Percentiles rank a stretch among this genome's conserved stretches.
Evolutionary conservation across 2,329 filamentous ascomycete genomes (phyloP).

Genomic region (Sarocladium brachiariae): DNA sequence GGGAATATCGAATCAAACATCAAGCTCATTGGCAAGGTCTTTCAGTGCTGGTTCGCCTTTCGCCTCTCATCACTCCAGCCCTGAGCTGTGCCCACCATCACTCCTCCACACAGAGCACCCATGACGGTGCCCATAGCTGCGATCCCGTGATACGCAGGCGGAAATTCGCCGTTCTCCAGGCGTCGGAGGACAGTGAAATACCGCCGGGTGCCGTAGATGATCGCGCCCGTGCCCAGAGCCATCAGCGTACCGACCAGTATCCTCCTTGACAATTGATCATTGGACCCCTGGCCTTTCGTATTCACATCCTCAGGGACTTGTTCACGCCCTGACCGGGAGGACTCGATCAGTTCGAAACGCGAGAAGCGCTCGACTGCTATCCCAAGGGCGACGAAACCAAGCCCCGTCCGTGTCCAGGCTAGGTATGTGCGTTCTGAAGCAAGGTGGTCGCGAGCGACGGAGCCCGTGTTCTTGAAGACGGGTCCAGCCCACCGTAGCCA

Average conservation of each 20-base stretch:
- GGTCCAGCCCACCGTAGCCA: neutral
- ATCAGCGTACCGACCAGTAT: constrained; percentile 34
- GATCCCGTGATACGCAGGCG: constrained; percentile 23
- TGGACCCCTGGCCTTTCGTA: constrained; percentile 10
- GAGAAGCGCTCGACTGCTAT: constrained; percentile 41
- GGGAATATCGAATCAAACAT: too few relatives aligned
- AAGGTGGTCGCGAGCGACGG: neutral
- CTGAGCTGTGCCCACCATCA: constrained; percentile 12
- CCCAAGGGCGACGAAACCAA: constrained; percentile 44
- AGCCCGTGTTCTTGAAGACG: constrained; percentile 6
- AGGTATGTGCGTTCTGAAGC: constrained; percentile 20
- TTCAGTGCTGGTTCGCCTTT: too few relatives aligned
- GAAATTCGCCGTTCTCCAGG: constrained; percentile 35
- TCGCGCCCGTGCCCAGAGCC: constrained; percentile 35
- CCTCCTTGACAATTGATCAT: constrained; percentile 10
- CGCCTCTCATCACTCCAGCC: neutral
- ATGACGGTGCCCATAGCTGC: constrained; percentile 23
- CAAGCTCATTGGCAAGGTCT: too few relatives aligned
- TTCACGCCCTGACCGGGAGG: constrained; percentile 12
- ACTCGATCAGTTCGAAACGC: constrained; percentile 31
- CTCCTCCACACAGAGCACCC: constrained; percentile 23
- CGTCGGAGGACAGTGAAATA: constrained; percentile 37
- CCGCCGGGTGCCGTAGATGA: constrained; percentile 38
- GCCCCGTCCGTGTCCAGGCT: constrained; percentile 43
- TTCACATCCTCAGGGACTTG: neutral